Percentiles rank a stretch among this genome's conserved stretches.
Evolutionary conservation across 83 land plant species (phyloP).

Genomic region (Diphasiastrum complanatum): DNA sequence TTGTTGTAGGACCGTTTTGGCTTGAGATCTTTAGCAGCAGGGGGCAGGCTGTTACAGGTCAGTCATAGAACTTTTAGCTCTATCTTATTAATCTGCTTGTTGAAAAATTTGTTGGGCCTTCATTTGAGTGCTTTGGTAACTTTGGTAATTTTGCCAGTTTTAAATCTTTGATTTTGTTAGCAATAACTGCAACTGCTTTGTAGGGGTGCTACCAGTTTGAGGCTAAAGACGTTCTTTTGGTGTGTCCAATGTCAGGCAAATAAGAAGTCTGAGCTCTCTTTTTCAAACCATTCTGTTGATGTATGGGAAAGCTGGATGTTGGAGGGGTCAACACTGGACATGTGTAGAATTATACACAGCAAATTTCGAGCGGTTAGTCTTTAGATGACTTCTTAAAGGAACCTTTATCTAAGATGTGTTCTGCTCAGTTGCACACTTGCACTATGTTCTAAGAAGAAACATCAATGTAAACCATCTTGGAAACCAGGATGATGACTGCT

Average conservation of each 20-base stretch:
- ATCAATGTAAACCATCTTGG: no score
- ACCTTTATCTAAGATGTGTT: no score
- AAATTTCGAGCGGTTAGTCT: conserved; percentile 69
- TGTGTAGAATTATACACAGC: conserved; percentile 77
- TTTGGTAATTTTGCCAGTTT: no score
- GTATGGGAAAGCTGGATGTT: conserved; percentile 97
- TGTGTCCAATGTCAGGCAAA: conserved; percentile 55
- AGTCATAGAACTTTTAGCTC: neutral
- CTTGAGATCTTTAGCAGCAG: conserved; percentile 90
- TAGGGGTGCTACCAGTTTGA: no score
- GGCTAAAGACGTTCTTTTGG: neutral
- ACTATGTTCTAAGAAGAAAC: no score
- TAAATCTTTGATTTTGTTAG: no score
- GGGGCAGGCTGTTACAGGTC: conserved; percentile 95
- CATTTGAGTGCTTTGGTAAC: no score
- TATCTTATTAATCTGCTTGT: no score
- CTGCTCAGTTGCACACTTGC: no score
- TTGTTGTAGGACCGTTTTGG: conserved; percentile 80
- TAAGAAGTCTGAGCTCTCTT: conserved; percentile 83
- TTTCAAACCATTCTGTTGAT: conserved; percentile 91
- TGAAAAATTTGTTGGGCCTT: no score
- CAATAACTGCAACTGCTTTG: no score
- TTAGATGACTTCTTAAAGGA: conserved; percentile 2
- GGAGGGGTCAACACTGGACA: conserved; percentile 68
- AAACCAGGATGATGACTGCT: no score